Evolutionary conservation across 768 basidiomycete genomes (phyloP).

Genomic region (Calocera viscosa): DNA sequence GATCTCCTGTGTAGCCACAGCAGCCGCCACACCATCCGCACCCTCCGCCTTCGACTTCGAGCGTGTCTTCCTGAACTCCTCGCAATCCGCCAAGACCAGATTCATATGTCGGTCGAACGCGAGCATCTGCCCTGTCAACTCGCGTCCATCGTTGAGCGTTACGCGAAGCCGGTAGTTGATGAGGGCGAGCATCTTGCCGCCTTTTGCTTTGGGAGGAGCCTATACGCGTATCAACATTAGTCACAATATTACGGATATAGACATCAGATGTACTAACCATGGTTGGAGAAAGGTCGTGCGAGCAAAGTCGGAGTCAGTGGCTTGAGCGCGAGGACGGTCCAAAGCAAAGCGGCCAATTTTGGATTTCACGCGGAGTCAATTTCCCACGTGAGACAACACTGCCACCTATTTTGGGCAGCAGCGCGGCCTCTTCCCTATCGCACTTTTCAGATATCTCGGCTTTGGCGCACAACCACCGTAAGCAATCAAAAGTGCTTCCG

Average conservation of each 20-base stretch:
- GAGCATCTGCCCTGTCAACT: constrained; percentile 95
- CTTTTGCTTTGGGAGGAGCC: constrained; percentile 94
- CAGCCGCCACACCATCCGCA: constrained; percentile 43
- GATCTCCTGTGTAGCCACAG: constrained; percentile 61
- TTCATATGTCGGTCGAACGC: constrained; percentile 99
- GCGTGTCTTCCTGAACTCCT: constrained; percentile 87
- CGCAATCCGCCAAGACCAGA: constrained; percentile 92
- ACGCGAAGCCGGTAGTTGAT: constrained; percentile 97
- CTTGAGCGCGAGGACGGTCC: neutral
- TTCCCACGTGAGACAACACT: neutral
- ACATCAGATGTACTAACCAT: neutral
- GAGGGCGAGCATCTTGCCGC: constrained; percentile 94
- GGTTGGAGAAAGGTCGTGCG: neutral
- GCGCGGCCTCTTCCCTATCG: too few species aligned
- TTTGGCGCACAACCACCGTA: too few species aligned
- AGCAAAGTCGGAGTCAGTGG: neutral
- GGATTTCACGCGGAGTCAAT: neutral
- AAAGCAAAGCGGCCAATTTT: neutral
- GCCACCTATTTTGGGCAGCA: neutral
- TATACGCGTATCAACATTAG: constrained; percentile 21
- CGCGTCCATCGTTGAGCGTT: constrained; percentile 93
- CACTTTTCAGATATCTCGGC: too few species aligned
- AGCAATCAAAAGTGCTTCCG: too few species aligned
- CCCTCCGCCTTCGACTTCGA: constrained; percentile 84
- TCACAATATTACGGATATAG: neutral